Evolutionary conservation across 441 rosid species (phyloP).

Genomic region (Euphorbia neoarborescens): DNA sequence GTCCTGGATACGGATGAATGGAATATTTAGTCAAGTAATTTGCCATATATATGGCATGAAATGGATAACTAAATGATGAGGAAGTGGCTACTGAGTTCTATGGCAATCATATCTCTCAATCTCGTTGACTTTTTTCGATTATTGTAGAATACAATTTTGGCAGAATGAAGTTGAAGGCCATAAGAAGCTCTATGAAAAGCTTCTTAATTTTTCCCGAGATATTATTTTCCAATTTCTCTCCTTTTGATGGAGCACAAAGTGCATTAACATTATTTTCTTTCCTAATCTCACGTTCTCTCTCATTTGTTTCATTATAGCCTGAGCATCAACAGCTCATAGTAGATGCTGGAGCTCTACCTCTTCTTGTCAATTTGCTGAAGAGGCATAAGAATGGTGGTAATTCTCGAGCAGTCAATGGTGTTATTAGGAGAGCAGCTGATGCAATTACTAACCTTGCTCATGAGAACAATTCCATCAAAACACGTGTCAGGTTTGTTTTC

Average conservation of each 20-base stretch:
- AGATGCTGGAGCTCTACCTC: constrained; percentile 74
- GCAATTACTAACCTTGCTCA: constrained; percentile 96
- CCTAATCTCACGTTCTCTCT: background rate
- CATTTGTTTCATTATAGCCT: constrained; percentile 46
- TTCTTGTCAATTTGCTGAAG: constrained; percentile 67
- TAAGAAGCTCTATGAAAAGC: background rate
- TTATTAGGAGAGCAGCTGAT: constrained; percentile 83
- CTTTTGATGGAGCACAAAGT: background rate
- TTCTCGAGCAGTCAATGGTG: constrained; percentile 60
- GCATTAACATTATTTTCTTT: constrained; percentile 1
- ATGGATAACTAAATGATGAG: background rate
- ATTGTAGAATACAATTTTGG: too few species aligned
- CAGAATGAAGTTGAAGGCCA: background rate
- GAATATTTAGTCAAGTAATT: background rate
- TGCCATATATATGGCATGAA: background rate
- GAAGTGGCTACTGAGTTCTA: background rate
- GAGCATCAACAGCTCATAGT: constrained; percentile 89
- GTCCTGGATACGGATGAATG: background rate
- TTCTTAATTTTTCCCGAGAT: background rate
- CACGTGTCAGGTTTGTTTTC: constrained; percentile 61
- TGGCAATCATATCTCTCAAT: background rate
- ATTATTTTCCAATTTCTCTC: background rate
- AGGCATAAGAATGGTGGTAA: constrained; percentile 45
- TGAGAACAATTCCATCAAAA: constrained; percentile 78
- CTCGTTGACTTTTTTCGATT: too few species aligned